These are phyloP conservation scores for Barnettozyma salicaria DNA, from an alignment of 805 yeast species.

Conservation along the genomic window DNA sequence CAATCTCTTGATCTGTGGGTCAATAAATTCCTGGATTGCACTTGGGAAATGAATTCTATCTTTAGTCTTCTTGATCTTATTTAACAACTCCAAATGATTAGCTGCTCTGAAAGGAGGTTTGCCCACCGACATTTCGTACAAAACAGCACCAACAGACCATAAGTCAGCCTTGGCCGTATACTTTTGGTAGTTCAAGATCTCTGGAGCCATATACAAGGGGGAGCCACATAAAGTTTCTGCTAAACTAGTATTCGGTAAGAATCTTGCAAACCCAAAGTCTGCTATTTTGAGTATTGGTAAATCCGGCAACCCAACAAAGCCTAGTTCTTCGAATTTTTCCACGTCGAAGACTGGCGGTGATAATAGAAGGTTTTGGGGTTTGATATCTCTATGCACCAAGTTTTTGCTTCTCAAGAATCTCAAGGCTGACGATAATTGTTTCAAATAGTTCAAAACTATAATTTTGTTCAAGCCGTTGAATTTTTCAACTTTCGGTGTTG, in stretches of 20 bases:
- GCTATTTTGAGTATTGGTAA: constrained; percentile 90
- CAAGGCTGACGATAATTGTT: constrained; percentile 81
- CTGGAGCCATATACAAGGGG: constrained; percentile 98
- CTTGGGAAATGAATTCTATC: constrained; percentile 77
- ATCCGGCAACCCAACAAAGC: constrained; percentile 78
- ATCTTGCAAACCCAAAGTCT: constrained; percentile 96
- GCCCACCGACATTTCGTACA: constrained; percentile 95
- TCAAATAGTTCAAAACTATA: constrained; percentile 75
- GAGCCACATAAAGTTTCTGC: constrained; percentile 98
- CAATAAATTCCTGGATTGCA: constrained; percentile 40
- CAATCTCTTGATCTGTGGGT: constrained; percentile 60
- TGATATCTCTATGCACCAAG: constrained; percentile 90
- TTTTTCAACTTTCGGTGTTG: constrained; percentile 58
- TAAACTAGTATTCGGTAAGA: constrained; percentile 85
- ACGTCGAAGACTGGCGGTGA: constrained; percentile 75
- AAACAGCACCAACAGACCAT: constrained; percentile 97
- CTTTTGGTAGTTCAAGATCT: constrained; percentile 86
- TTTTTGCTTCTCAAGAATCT: constrained; percentile 75
- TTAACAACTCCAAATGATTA: constrained; percentile 83
- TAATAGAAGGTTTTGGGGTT: constrained; percentile 82
- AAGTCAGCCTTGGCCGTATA: constrained; percentile 96
- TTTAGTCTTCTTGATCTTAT: constrained; percentile 76
- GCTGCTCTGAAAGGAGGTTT: constrained; percentile 93
- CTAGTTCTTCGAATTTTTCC: constrained; percentile 42
- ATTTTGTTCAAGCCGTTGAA: constrained; percentile 76